Base-by-base conservation (phyloP, 768 basidiomycete species). In the Leccinum rimulosum region DNA sequence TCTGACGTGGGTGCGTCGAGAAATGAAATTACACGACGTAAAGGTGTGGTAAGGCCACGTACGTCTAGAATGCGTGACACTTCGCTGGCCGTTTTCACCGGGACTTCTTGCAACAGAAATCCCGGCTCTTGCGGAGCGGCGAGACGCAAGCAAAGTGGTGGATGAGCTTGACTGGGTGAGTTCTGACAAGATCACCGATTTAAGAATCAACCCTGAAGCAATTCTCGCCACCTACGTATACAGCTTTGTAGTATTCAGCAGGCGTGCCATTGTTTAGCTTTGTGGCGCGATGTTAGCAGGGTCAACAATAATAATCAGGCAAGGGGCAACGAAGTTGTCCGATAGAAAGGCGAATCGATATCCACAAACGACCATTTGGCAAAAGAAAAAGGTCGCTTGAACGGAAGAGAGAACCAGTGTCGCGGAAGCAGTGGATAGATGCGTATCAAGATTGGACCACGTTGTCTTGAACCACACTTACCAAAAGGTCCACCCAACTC, bases 31-130 rank as follows among this genome's bases (percentile, higher is more conserved):
- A 43, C 55, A 56, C 27, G 33, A 40, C 33, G 30, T 45, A 17
- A 36, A 25, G 40, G 4, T 33, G 49, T 48, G 19, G 27, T 31
- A 14, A 14, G 25, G 27, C 17, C n/a, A 60, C 72, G 50, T 65
- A 87, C 90, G 76, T 93, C 90, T 19, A 93, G 70, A 50, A 93
- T 81, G 2, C 81, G 84, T 84, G 86, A 90, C 1, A 90, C 83
- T 66, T 93, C 85, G 62, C 83, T 85, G 68, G 91, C 79, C 30
- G 79, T 88, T 56, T 80, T 82, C 17, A 93, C 89, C 3, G 85
- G 88, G 1, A 93, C 78, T 56, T 80, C 80, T 62, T 90, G 84
- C 4, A 93, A 79, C 9, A 84, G 61, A 62, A 91, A 91, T 0
- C 91, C 91, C 1, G 90, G 85, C 66, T 93, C 91, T 51, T 85